Evolutionary conservation across 495 filamentous ascomycete genomes (phyloP).

Genomic region (Friedmanniomyces simplex): DNA sequence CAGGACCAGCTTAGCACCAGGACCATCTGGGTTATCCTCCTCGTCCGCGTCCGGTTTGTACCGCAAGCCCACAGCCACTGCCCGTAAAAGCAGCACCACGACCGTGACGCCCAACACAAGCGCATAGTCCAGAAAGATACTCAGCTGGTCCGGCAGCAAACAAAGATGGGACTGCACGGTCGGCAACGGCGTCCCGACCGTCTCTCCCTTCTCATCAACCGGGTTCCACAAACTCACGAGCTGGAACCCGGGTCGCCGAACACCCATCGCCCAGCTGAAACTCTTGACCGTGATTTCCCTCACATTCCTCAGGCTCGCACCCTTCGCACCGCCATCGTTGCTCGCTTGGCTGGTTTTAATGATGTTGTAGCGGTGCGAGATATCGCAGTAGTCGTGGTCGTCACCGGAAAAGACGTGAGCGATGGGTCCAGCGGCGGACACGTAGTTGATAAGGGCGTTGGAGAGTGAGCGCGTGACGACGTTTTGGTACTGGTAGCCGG

Average conservation of each 20-base stretch:
- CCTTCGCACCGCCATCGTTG: constrained; percentile 42
- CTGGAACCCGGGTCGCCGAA: constrained; percentile 76
- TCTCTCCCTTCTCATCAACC: constrained; percentile 52
- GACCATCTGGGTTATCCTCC: not conserved
- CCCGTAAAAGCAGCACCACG: constrained; percentile 46
- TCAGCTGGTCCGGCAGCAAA: constrained; percentile 76
- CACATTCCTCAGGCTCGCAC: not conserved
- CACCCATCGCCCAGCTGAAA: constrained; percentile 93
- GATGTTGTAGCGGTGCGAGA: constrained; percentile 55
- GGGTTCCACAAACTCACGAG: constrained; percentile 90
- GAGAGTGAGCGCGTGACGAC: constrained; percentile 70
- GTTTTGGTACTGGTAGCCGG: constrained; percentile 95
- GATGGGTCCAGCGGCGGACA: constrained; percentile 51
- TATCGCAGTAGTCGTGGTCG: constrained; percentile 96
- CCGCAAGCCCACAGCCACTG: constrained; percentile 39
- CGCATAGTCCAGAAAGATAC: constrained; percentile 69
- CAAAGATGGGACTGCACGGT: constrained; percentile 87
- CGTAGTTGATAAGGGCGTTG: constrained; percentile 54
- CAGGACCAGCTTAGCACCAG: not conserved
- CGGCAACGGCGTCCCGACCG: constrained; percentile 33
- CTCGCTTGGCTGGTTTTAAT: constrained; percentile 35
- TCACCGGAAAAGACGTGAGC: constrained; percentile 84
- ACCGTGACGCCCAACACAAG: constrained; percentile 51
- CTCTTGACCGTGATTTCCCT: constrained; percentile 92
- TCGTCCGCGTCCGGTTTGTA: not conserved